A percentile compares a stretch with the other conserved stretches of the same genome.
phyloP scores from a whole-genome alignment of 192 early-diverging fungal genomes.

The Dispira parvispora region DNA sequence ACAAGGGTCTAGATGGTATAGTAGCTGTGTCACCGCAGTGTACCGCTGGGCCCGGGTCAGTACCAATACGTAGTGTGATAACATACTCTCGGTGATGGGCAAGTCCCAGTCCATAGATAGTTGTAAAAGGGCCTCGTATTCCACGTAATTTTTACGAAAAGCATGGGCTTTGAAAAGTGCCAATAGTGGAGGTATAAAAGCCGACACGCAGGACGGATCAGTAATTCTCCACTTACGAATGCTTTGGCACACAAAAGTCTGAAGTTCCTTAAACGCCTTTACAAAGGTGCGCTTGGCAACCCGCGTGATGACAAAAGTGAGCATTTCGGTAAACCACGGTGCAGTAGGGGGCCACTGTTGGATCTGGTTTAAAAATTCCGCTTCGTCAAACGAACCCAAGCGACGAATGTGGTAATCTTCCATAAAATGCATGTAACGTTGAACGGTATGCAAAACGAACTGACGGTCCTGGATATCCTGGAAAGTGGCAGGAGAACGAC shows the following conservation, averaged over 20 bases:
- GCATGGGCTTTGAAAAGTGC: not conserved
- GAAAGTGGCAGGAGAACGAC: too few relatives aligned
- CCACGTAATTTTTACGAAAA: not conserved
- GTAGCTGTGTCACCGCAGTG: not conserved
- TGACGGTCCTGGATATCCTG: not conserved
- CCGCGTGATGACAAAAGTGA: not conserved
- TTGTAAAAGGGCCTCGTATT: not conserved
- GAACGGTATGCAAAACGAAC: not conserved
- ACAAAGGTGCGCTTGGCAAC: not conserved
- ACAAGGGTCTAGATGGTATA: not conserved
- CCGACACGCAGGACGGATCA: not conserved
- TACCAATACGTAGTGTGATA: not conserved
- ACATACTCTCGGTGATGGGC: not conserved
- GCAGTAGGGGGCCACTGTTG: not conserved
- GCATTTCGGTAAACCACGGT: not conserved
- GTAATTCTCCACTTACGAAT: not conserved
- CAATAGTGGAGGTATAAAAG: not conserved
- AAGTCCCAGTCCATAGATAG: not conserved
- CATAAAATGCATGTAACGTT: not conserved
- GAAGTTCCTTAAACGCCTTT: not conserved
- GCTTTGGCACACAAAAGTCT: not conserved
- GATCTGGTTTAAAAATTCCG: not conserved
- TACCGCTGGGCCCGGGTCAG: not conserved
- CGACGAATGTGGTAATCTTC: not conserved
- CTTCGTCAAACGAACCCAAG: not conserved